A percentile compares a stretch with the other conserved stretches of the same genome.
Conservation (phyloP, 2,329 filamentous ascomycete species). For the Fusarium sp. region DNA sequence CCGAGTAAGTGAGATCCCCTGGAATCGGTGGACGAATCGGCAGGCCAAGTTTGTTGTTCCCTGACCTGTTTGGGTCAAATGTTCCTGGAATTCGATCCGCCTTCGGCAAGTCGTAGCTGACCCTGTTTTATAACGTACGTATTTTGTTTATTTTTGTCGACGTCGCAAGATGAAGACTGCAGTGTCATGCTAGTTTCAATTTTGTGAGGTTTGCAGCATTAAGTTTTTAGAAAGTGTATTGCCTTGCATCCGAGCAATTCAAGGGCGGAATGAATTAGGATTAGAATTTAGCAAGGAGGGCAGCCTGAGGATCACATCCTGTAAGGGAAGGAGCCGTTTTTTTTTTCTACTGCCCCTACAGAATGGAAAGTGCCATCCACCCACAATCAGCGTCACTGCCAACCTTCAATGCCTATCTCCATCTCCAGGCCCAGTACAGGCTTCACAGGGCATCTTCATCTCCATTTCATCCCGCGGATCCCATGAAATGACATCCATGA, state of each 20-base stretch:
- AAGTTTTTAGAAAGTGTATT: not conserved
- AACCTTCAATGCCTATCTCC: constrained; percentile 19
- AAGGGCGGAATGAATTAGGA: not conserved
- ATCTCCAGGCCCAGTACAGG: constrained; percentile 5
- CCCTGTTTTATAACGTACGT: constrained; percentile 11
- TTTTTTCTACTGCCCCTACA: not conserved
- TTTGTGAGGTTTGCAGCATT: not conserved
- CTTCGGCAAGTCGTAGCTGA: constrained; percentile 32
- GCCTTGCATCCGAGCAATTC: not conserved
- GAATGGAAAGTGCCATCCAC: constrained; percentile 7
- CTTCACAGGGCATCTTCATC: constrained; percentile 13
- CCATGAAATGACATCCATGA: constrained; percentile 33
- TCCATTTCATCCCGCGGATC: constrained; percentile 32
- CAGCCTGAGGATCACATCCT: not conserved
- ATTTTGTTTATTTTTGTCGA: constrained; percentile 23
- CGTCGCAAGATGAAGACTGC: not conserved
- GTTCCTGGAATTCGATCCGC: constrained; percentile 37
- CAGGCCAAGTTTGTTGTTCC: constrained; percentile 37
- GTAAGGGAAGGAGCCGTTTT: constrained; percentile 13
- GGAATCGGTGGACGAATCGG: constrained; percentile 35
- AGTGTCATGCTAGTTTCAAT: not conserved
- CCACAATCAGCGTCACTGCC: not conserved
- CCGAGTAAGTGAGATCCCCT: constrained; percentile 25
- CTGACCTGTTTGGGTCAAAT: constrained; percentile 39
- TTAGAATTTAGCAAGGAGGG: not conserved